Percentiles rank a stretch among this genome's conserved stretches.
phyloP scores from a whole-genome alignment of 179 eudicot genomes.

The Camellia oleifera region DNA sequence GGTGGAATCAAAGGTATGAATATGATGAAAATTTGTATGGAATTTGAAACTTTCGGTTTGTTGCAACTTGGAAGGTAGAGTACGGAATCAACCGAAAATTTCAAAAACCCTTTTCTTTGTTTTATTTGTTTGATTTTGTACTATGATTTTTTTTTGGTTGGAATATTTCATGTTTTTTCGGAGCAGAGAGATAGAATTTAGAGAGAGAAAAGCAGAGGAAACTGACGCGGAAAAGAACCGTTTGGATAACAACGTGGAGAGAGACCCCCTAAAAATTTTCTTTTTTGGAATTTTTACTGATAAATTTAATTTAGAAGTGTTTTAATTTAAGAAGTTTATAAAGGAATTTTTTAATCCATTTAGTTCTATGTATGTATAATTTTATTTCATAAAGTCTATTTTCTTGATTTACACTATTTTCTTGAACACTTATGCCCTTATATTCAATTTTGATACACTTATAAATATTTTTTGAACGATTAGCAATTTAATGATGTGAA shows the following conservation, averaged over 20 bases:
- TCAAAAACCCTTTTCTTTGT: background rate
- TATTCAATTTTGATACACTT: too few relatives aligned
- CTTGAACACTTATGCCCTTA: too few relatives aligned
- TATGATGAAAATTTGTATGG: background rate
- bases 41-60: constrained; percentile 5
- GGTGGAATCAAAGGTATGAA: background rate
- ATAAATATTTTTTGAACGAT: too few relatives aligned
- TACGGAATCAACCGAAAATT: background rate
- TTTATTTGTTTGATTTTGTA: background rate
- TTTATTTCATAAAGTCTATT: too few relatives aligned
- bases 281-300: background rate
- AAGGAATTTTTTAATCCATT: too few relatives aligned
- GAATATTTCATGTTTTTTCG: background rate
- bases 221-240: background rate
- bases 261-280: background rate
- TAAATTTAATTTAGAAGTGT: too few relatives aligned
- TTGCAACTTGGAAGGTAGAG: background rate
- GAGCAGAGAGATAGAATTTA: background rate
- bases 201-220: background rate
- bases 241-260: background rate
- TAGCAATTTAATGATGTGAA: too few relatives aligned
- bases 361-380: too few relatives aligned
- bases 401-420: too few relatives aligned
- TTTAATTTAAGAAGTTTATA: too few relatives aligned
- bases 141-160: background rate